Conservation (phyloP, 2,329 filamentous ascomycete species). For the Nigrospora sphaerica region DNA sequence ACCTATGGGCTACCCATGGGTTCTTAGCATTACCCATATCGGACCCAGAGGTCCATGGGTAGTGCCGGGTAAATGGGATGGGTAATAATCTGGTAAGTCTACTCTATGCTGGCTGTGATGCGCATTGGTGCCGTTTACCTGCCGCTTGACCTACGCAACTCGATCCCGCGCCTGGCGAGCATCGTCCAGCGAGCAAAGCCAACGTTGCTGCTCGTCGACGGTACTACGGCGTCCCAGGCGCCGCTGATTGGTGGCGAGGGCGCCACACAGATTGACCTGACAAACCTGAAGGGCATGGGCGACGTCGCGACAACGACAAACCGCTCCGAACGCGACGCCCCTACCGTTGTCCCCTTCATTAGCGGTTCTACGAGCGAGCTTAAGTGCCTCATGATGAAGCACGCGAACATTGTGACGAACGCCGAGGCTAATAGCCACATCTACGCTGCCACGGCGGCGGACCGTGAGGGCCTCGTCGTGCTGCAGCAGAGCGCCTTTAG, state of each 20-base stretch:
- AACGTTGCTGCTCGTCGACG: constrained; percentile 1
- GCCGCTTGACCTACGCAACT: background rate
- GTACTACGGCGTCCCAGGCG: background rate
- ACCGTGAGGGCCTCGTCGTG: too few relatives aligned
- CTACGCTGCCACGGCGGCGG: constrained; percentile 41
- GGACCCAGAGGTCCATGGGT: too few relatives aligned
- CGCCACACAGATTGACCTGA: background rate
- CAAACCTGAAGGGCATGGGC: background rate
- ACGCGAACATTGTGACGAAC: background rate
- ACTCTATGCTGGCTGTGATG: background rate
- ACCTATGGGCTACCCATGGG: too few relatives aligned
- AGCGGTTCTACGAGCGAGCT: constrained; percentile 5
- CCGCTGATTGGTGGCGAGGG: background rate
- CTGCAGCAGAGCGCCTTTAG: constrained; percentile 3
- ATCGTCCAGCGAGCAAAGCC: constrained; percentile 1
- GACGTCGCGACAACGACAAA: background rate
- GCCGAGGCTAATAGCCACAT: background rate
- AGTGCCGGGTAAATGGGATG: too few relatives aligned
- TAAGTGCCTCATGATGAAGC: constrained; percentile 3
- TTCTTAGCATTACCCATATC: too few relatives aligned
- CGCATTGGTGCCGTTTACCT: background rate
- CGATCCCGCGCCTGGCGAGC: constrained; percentile 2
- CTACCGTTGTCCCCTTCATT: background rate
- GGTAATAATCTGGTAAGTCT: too few relatives aligned
- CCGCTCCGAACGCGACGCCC: background rate